Conservation (phyloP, 2,329 filamentous ascomycete species). For the Cladosporium sp. region DNA sequence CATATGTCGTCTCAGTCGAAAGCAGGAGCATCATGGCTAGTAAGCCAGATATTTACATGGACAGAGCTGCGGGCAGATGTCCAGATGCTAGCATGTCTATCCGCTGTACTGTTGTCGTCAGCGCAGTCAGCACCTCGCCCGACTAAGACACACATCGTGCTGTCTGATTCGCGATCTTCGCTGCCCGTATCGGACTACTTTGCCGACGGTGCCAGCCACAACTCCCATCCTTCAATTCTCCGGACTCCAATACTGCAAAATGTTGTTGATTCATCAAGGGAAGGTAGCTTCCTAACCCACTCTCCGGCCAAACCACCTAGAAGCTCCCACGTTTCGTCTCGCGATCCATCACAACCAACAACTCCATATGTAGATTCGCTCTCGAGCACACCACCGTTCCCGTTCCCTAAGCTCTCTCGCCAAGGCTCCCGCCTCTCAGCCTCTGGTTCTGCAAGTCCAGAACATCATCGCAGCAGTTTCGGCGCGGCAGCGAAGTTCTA, state of each 20-base stretch:
- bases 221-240: neutral
- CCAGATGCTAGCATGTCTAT: slow-evolving; percentile 67
- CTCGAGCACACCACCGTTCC: slow-evolving; percentile 34
- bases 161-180: neutral
- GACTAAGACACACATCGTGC: neutral
- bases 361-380: slow-evolving; percentile 36
- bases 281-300: slow-evolving; percentile 22
- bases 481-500: slow-evolving; percentile 38
- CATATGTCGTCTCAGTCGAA: slow-evolving; percentile 28
- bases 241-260: slow-evolving; percentile 24
- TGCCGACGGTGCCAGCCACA: neutral
- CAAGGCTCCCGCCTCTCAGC: slow-evolving; percentile 29
- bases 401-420: slow-evolving; percentile 28
- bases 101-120: slow-evolving; percentile 53
- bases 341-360: slow-evolving; percentile 33
- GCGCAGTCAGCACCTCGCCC: neutral
- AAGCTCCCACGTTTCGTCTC: slow-evolving; percentile 30
- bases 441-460: slow-evolving; percentile 37
- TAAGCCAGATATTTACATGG: slow-evolving; percentile 60
- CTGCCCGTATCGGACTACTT: slow-evolving; percentile 5
- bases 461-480: slow-evolving; percentile 38
- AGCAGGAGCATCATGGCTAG: slow-evolving; percentile 57
- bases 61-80: slow-evolving; percentile 63
- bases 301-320: slow-evolving; percentile 23
- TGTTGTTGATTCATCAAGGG: slow-evolving; percentile 20